Conservation (phyloP, 352 stramenopile genomes). For the Thalassiosira exigua region DNA sequence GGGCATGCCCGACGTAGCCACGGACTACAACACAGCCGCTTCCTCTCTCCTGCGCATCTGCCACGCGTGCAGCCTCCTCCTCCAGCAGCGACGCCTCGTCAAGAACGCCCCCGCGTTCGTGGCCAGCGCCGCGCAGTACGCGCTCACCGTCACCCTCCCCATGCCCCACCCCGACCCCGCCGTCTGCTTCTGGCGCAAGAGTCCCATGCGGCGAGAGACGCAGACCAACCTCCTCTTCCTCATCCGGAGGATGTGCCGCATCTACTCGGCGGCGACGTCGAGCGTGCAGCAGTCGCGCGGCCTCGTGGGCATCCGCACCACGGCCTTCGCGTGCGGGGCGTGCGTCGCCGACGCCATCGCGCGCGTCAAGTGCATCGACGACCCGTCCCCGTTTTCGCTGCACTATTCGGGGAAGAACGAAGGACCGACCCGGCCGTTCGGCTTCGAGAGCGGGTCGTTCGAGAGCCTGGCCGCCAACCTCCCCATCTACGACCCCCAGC, state of each 20-base stretch:
- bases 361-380: slow-evolving; percentile 87
- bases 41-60: slow-evolving; percentile 86
- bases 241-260: slow-evolving; percentile 86
- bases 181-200: slow-evolving; percentile 89
- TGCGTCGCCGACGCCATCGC: slow-evolving; percentile 90
- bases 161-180: slow-evolving; percentile 85
- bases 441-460: slow-evolving; percentile 89
- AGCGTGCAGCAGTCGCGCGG: slow-evolving; percentile 88
- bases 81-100: slow-evolving; percentile 89
- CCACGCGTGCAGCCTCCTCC: slow-evolving; percentile 88
- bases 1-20: slow-evolving; percentile 84
- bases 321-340: slow-evolving; percentile 88
- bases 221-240: slow-evolving; percentile 90
- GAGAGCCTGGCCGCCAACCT: slow-evolving; percentile 85
- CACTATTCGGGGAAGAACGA: slow-evolving; percentile 89
- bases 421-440: slow-evolving; percentile 89
- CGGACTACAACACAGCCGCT: slow-evolving; percentile 86
- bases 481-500: slow-evolving; percentile 86
- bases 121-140: slow-evolving; percentile 88
- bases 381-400: slow-evolving; percentile 87
- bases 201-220: slow-evolving; percentile 88
- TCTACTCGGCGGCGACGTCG: slow-evolving; percentile 87
- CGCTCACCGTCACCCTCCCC: slow-evolving; percentile 88
- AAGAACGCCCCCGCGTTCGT: slow-evolving; percentile 90
- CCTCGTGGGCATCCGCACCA: slow-evolving; percentile 89